Percentiles rank a stretch among this genome's conserved stretches.
Conservation (phyloP, 495 filamentous ascomycete genomes). For the Terfezia boudieri region DNA sequence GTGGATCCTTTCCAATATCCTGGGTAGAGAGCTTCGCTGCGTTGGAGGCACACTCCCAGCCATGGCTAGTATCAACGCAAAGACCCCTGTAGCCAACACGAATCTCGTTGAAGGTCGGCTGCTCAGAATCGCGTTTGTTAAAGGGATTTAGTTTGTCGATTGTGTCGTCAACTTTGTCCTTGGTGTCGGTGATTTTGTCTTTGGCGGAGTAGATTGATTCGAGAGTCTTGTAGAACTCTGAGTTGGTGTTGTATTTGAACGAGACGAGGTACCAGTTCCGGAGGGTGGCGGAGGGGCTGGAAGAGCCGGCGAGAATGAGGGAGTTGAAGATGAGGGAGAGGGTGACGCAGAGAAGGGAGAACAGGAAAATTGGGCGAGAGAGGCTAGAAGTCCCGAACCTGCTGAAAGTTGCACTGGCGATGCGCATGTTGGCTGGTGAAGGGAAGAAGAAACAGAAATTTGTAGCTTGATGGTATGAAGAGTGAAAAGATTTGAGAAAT, state of each 20-base stretch:
- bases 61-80: slow-evolving; percentile 9
- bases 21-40: slow-evolving; percentile 1
- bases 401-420: background rate
- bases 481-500: too few species aligned
- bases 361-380: slow-evolving; percentile 6
- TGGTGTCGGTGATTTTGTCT: background rate
- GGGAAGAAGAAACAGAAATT: background rate
- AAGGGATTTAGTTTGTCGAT: slow-evolving; percentile 3
- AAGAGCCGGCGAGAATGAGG: slow-evolving; percentile 17
- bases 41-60: slow-evolving; percentile 8
- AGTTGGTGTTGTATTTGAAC: slow-evolving; percentile 6
- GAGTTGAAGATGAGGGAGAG: slow-evolving; percentile 22
- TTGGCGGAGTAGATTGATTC: background rate
- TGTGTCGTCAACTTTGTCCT: slow-evolving; percentile 9
- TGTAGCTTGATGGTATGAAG: too few species aligned
- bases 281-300: slow-evolving; percentile 1
- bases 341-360: slow-evolving; percentile 7
- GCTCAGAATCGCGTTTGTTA: background rate
- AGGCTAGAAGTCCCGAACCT: background rate
- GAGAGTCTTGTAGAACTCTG: background rate
- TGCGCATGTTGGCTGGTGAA: background rate
- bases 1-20: slow-evolving; percentile 9
- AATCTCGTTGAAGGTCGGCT: slow-evolving; percentile 4
- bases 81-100: slow-evolving; percentile 15
- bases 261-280: slow-evolving; percentile 16